These are phyloP conservation scores for Nicotiana obtusifolia DNA, from an alignment of 257 asterid genomes.

Conservation along the genomic window DNA sequence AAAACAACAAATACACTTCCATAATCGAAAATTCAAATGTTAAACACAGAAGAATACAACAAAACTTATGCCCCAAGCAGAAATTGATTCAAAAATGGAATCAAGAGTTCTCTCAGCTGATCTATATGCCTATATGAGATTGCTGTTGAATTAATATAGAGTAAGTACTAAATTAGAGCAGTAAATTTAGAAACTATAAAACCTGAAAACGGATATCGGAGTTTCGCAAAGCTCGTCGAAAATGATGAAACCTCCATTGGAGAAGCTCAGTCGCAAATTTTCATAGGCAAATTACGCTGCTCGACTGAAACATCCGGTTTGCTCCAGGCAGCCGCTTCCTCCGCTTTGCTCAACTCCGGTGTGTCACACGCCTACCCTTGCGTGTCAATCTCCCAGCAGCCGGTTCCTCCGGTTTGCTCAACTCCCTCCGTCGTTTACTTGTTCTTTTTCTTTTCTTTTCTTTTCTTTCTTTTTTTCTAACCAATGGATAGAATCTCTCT, in stretches of 20 bases:
- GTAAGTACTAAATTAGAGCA: neutral
- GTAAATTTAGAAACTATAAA: neutral
- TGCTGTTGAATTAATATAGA: neutral
- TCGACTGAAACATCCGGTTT: no score
- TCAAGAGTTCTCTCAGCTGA: neutral
- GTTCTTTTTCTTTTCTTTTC: no score
- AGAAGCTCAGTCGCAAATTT: neutral
- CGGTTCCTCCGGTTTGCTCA: no score
- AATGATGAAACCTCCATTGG: slow-evolving; percentile 50
- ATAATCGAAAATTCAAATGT: neutral
- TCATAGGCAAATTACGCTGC: neutral
- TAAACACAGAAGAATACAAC: neutral
- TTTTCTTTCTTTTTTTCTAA: no score
- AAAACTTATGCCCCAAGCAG: neutral
- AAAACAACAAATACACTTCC: neutral
- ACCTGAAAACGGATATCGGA: slow-evolving; percentile 44
- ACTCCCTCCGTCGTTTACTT: no score
- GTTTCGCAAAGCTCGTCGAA: slow-evolving; percentile 29
- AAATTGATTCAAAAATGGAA: neutral
- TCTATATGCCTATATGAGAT: neutral
- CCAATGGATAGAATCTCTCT: no score
- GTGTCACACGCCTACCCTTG: no score
- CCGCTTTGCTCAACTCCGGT: no score
- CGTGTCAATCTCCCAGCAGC: no score
- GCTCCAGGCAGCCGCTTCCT: no score